Base-by-base conservation (phyloP, 2,329 filamentous ascomycete genomes). In the Phialophora tarda region DNA sequence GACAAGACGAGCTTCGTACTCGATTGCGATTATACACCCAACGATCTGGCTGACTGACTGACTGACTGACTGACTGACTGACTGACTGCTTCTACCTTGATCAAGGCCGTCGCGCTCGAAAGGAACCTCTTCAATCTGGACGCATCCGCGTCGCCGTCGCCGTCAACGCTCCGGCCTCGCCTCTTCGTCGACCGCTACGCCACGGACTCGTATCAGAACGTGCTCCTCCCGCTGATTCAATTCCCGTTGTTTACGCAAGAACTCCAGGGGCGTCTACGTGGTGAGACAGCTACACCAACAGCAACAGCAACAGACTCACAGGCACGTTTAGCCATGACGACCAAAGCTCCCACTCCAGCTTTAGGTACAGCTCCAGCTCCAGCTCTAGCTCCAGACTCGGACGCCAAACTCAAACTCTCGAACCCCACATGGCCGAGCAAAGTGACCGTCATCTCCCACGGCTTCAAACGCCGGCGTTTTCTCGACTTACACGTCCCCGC, bases 151-250 rank as follows among this genome's bases (percentile, higher is more conserved):
- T 41, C 34, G 8, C 67, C 63, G 1, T 47, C 59, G 2, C 56
- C 55, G 3, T 47, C 69, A 2, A 56, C 59, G 5, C 60, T 70
- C 12, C 59, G 48, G n/a, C 48, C 51, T 11, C 81, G 81, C 26
- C 80, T 92, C 21, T 74, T 86, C 0, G 74, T 86, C 1, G 93
- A 97, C 74, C 84, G 88, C 8, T 83, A 85, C 62, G 92, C 93
- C 0, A 87, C 94, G 1, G 93, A 97, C 77, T 94, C 90, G 1
- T 94, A 92, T 74, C 89, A 93, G 75, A 97, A 97, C 75, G 79
- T 97, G 4, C 79, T 96, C 17, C 93, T 93, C 75, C 90, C 89
- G 12, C 81, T 96, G 73, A 82, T 89, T 69, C 80, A 82, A 2
- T 86, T 84, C 66, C 78, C 74, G 5, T 28, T 73, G 2, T 66